phyloP scores from a whole-genome alignment of 2,329 filamentous ascomycete species.

The Sporothrix protearum region DNA sequence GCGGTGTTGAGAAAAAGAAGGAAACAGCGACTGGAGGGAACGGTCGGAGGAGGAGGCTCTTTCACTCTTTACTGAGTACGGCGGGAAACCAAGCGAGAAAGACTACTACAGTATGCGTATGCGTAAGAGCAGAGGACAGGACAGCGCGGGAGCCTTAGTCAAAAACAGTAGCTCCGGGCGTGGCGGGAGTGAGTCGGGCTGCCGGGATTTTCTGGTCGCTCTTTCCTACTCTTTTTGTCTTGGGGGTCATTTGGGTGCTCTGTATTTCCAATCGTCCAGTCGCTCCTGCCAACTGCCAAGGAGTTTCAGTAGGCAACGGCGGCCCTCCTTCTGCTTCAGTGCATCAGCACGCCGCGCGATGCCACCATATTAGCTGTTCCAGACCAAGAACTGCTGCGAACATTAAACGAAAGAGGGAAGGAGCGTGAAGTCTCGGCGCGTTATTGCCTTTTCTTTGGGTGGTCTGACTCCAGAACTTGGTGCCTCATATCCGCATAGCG shows the following conservation, averaged over 20 bases:
- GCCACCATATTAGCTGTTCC: background rate
- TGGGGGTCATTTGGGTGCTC: background rate
- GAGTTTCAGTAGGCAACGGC: constrained; percentile 8
- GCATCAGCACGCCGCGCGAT: background rate
- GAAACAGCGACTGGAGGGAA: background rate
- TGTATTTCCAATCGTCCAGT: constrained; percentile 7
- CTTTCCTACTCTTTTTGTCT: constrained; percentile 3
- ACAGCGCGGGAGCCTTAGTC: background rate
- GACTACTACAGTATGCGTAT: background rate
- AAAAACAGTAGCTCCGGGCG: background rate
- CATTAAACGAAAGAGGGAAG: background rate
- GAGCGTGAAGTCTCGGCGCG: constrained; percentile 3
- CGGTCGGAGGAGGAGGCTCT: background rate
- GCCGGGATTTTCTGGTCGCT: constrained; percentile 3
- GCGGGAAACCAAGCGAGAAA: background rate
- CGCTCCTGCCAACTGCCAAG: background rate
- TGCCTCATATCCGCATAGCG: background rate
- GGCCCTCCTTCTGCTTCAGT: background rate
- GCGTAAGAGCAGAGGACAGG: background rate
- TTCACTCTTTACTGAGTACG: background rate
- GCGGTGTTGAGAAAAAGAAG: background rate
- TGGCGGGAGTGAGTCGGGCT: constrained; percentile 1
- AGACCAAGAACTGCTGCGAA: background rate
- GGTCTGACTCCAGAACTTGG: background rate
- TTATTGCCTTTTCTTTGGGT: background rate